These are phyloP conservation scores for Phytomonas sp. DNA, from an alignment of 208 protist species.

Conservation along the genomic window DNA sequence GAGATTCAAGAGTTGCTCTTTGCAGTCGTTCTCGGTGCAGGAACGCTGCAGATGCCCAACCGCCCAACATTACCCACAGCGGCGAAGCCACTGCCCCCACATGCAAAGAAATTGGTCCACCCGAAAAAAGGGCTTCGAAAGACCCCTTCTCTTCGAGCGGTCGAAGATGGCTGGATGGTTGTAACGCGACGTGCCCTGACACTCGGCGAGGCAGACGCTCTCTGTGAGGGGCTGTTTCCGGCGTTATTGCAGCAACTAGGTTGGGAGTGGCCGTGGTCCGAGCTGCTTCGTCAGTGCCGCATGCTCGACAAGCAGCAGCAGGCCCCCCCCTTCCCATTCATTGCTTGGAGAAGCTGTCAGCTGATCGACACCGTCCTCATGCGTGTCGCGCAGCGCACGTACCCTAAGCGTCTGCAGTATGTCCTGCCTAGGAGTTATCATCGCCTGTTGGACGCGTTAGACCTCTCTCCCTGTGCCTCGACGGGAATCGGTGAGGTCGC, in stretches of 20 bases:
- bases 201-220: conserved; percentile 51
- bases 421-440: conserved; percentile 65
- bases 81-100: background rate
- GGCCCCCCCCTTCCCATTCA: conserved; percentile 8
- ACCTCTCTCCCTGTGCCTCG: conserved; percentile 13
- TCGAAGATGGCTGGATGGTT: conserved; percentile 8
- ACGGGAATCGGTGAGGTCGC: conserved; percentile 8
- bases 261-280: conserved; percentile 80
- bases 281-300: conserved; percentile 35
- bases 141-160: background rate
- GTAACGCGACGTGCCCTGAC: conserved; percentile 31
- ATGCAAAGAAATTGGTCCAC: background rate
- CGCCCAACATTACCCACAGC: conserved; percentile 13
- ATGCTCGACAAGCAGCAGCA: conserved; percentile 40
- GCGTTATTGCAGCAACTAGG: conserved; percentile 64
- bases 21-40: conserved; percentile 30
- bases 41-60: conserved; percentile 21
- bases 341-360: conserved; percentile 31
- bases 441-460: conserved; percentile 22
- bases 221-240: conserved; percentile 45
- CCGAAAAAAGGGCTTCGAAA: background rate
- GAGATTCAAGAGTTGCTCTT: conserved; percentile 59
- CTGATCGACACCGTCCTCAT: conserved; percentile 43
- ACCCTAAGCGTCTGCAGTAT: conserved; percentile 45
- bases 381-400: conserved; percentile 37